Evolutionary conservation across 805 yeast genomes (phyloP).

Genomic region (Starmerella bombi): DNA sequence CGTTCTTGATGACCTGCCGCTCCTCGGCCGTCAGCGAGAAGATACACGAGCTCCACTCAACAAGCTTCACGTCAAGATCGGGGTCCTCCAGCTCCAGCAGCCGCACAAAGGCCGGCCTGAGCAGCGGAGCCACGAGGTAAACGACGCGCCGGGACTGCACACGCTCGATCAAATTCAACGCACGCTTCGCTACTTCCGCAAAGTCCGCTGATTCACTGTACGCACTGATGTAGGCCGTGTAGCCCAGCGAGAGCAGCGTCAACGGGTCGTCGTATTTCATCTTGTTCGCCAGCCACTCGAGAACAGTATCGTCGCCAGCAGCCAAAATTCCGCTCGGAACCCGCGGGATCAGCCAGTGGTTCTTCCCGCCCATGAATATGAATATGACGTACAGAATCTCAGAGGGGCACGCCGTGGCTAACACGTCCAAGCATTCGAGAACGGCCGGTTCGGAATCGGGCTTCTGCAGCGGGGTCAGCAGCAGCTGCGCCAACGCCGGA

Average conservation of each 20-base stretch:
- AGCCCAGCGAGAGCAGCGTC: slow-evolving; percentile 4
- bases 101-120: slow-evolving; percentile 3
- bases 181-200: not conserved
- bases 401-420: slow-evolving; percentile 4
- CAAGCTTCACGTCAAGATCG: slow-evolving; percentile 1
- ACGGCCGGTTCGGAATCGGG: not conserved
- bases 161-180: slow-evolving; percentile 3
- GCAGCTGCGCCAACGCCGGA: slow-evolving; percentile 3
- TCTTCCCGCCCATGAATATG: slow-evolving; percentile 7
- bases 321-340: slow-evolving; percentile 1
- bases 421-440: slow-evolving; percentile 9
- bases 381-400: slow-evolving; percentile 5
- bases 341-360: not conserved
- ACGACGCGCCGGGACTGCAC: slow-evolving; percentile 6
- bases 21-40: slow-evolving; percentile 6
- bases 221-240: slow-evolving; percentile 2
- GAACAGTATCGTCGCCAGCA: slow-evolving; percentile 1
- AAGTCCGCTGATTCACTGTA: slow-evolving; percentile 1
- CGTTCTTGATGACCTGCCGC: not conserved
- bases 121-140: slow-evolving; percentile 9
- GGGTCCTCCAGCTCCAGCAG: slow-evolving; percentile 6
- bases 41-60: slow-evolving; percentile 5
- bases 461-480: slow-evolving; percentile 1
- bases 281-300: slow-evolving; percentile 6
- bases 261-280: not conserved